Evolutionary conservation across 352 stramenopile genomes (phyloP).

Genomic region (Phytophthora constricta): DNA sequence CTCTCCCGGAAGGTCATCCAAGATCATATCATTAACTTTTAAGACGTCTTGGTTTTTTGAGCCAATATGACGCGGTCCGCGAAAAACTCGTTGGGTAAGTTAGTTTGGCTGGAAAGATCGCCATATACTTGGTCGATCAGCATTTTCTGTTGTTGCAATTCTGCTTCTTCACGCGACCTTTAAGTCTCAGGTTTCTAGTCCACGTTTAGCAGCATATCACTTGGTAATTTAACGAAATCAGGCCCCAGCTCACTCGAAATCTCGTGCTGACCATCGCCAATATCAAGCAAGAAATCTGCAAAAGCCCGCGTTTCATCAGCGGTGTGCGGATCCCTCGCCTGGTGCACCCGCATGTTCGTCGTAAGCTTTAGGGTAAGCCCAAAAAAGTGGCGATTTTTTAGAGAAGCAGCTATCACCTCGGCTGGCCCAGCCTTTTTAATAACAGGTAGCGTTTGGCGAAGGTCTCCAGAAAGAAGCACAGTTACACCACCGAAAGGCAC

Average conservation of each 20-base stretch:
- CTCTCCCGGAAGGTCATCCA: not conserved
- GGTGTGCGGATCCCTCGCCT: not conserved
- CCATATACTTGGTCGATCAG: not conserved
- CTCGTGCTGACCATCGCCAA: slow-evolving; percentile 13
- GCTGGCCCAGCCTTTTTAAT: not conserved
- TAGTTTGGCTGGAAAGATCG: not conserved
- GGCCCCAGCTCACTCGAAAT: slow-evolving; percentile 10
- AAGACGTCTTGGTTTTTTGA: not conserved
- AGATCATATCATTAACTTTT: not conserved
- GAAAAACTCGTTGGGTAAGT: not conserved
- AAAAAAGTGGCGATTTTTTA: slow-evolving; percentile 14
- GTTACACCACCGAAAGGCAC: slow-evolving; percentile 35
- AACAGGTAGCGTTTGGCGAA: slow-evolving; percentile 35
- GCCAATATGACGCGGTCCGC: not conserved
- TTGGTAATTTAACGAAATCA: not conserved
- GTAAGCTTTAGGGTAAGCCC: slow-evolving; percentile 8
- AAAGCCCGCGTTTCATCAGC: not conserved
- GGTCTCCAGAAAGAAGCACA: slow-evolving; percentile 28
- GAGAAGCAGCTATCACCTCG: slow-evolving; percentile 19
- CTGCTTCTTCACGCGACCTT: not conserved
- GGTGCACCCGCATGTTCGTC: slow-evolving; percentile 11
- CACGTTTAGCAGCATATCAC: not conserved
- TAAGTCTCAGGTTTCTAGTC: not conserved
- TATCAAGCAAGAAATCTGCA: slow-evolving; percentile 1
- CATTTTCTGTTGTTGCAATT: not conserved